phyloP scores from a whole-genome alignment of 441 rosid genomes.

The Erodium trifolium region DNA sequence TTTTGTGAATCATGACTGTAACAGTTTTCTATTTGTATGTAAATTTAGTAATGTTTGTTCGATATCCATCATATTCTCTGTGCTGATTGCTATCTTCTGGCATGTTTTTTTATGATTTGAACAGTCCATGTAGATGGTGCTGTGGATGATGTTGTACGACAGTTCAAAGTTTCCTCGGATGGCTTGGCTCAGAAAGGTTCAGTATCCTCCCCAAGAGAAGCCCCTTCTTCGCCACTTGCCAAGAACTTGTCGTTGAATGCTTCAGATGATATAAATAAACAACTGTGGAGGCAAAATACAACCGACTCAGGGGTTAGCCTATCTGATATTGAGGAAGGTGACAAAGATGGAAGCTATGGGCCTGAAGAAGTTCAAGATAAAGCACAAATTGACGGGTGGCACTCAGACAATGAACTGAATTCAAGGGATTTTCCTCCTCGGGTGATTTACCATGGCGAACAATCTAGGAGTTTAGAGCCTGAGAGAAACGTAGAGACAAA shows the following conservation, averaged over 20 bases:
- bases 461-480: constrained; percentile 26
- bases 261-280: no score
- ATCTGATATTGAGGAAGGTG: constrained; percentile 61
- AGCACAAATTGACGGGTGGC: constrained; percentile 51
- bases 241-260: constrained; percentile 33
- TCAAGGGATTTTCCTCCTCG: constrained; percentile 40
- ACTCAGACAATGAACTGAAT: constrained; percentile 74
- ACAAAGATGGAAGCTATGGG: constrained; percentile 11
- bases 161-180: constrained; percentile 64
- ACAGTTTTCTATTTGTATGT: not conserved
- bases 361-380: not conserved
- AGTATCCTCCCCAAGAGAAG: constrained; percentile 37
- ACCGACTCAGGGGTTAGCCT: constrained; percentile 47
- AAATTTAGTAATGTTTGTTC: constrained; percentile 14
- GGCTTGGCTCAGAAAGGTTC: constrained; percentile 70
- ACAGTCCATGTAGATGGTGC: constrained; percentile 98
- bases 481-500: constrained; percentile 31
- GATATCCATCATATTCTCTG: not conserved
- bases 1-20: not conserved
- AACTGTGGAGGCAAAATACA: constrained; percentile 30
- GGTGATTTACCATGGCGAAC: constrained; percentile 39
- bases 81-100: constrained; percentile 8
- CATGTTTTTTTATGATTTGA: constrained; percentile 15
- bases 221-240: constrained; percentile 22
- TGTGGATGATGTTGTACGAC: constrained; percentile 90